Evolutionary conservation across 2,329 filamentous ascomycete species (phyloP).

Genomic region (Colletotrichum lindemuthianum): DNA sequence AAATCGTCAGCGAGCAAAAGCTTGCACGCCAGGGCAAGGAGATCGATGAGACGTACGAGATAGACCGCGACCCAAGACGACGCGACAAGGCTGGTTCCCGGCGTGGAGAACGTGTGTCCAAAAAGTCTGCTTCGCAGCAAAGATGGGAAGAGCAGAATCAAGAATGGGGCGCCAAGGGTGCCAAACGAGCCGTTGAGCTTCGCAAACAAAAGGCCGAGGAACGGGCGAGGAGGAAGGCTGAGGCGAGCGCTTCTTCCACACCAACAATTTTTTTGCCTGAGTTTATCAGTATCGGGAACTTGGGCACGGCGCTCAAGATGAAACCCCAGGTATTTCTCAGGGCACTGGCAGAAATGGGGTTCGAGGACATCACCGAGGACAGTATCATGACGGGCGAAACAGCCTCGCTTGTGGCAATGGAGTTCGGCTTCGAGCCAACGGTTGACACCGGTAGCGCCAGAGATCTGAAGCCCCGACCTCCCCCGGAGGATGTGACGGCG

Average conservation of each 20-base stretch:
- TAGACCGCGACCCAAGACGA: constrained; percentile 29
- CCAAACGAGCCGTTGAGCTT: constrained; percentile 49
- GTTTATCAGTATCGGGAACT: constrained; percentile 87
- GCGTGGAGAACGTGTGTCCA: constrained; percentile 18
- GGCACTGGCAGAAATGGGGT: constrained; percentile 86
- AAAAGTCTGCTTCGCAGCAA: constrained; percentile 22
- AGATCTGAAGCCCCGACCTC: constrained; percentile 78
- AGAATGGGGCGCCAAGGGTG: constrained; percentile 52
- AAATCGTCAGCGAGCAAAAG: constrained; percentile 5
- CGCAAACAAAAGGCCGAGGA: constrained; percentile 55
- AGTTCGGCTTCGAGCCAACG: constrained; percentile 91
- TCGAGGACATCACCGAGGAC: constrained; percentile 83
- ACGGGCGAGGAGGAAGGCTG: constrained; percentile 52
- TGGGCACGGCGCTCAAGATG: constrained; percentile 80
- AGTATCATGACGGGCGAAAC: constrained; percentile 92
- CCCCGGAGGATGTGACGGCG: constrained; percentile 71
- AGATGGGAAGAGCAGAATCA: constrained; percentile 42
- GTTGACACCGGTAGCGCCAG: constrained; percentile 72
- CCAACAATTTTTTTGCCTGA: constrained; percentile 79
- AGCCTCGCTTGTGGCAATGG: constrained; percentile 87
- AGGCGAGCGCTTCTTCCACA: constrained; percentile 51
- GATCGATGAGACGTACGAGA: constrained; percentile 34
- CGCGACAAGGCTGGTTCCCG: constrained; percentile 22
- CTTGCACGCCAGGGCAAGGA: constrained; percentile 3
- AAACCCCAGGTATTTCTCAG: constrained; percentile 75